Evolutionary conservation across 305 asterid species (phyloP).

Genomic region (Fraxinus paxiana): DNA sequence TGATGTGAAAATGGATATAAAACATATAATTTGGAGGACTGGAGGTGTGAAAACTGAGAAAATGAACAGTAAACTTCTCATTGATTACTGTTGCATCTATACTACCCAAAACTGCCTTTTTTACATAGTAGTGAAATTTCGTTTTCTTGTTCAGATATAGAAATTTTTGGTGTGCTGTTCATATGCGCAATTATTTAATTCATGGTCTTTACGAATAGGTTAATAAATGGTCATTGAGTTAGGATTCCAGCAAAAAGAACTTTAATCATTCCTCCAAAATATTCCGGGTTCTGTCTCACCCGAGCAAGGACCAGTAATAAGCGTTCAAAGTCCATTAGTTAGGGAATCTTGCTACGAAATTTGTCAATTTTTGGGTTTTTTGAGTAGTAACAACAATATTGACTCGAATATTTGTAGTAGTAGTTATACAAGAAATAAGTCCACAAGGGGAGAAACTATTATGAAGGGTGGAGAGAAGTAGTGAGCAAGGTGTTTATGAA

Average conservation of each 20-base stretch:
- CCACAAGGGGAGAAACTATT: slow-evolving; percentile 46
- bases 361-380: slow-evolving; percentile 37
- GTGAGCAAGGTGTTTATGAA: slow-evolving; percentile 64
- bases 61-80: too few relatives aligned
- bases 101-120: too few relatives aligned
- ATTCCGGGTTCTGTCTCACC: slow-evolving; percentile 25
- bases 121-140: slow-evolving; percentile 11
- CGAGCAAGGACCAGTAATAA: neutral
- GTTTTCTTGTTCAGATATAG: neutral
- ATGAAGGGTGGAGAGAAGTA: slow-evolving; percentile 47
- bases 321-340: slow-evolving; percentile 6
- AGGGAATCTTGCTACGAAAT: slow-evolving; percentile 35
- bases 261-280: neutral
- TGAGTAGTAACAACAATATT: slow-evolving; percentile 23
- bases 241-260: slow-evolving; percentile 11
- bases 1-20: too few relatives aligned
- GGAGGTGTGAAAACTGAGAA: too few relatives aligned
- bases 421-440: slow-evolving; percentile 28
- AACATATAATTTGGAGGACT: too few relatives aligned
- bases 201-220: slow-evolving; percentile 20
- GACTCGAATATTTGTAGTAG: slow-evolving; percentile 29
- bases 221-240: slow-evolving; percentile 26
- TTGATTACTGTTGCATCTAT: too few relatives aligned
- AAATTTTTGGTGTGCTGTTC: neutral
- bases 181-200: neutral